Percentiles rank a stretch among this genome's conserved stretches.
These are phyloP conservation scores for Metarhizium rileyi DNA, from an alignment of 2,329 filamentous ascomycete species.

Conservation along the genomic window DNA sequence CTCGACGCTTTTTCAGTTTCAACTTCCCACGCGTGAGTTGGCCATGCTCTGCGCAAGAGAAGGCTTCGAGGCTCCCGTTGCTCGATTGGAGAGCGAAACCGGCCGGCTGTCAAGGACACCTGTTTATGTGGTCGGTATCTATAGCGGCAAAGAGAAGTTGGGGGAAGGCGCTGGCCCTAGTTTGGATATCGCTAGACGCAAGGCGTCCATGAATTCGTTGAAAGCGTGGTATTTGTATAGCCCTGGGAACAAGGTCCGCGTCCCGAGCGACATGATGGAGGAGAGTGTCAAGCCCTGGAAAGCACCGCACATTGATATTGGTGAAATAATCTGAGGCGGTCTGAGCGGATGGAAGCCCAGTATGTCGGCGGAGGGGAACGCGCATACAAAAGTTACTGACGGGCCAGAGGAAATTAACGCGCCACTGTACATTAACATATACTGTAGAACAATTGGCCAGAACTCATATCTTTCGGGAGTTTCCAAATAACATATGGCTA, in stretches of 20 bases:
- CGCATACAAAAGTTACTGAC: neutral
- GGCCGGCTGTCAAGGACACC: constrained; percentile 76
- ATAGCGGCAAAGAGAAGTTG: constrained; percentile 80
- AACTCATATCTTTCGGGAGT: neutral
- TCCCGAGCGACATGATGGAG: constrained; percentile 61
- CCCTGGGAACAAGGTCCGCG: constrained; percentile 52
- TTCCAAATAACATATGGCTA: neutral
- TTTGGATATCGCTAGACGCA: constrained; percentile 64
- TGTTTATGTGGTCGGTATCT: constrained; percentile 91
- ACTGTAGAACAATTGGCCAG: constrained; percentile 25
- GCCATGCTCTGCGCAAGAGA: constrained; percentile 76
- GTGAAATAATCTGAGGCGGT: constrained; percentile 51
- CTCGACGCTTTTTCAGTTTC: constrained; percentile 71
- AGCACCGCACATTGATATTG: constrained; percentile 59
- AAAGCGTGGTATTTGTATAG: constrained; percentile 97
- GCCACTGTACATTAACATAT: constrained; percentile 27
- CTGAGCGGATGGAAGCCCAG: neutral
- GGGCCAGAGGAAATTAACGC: neutral
- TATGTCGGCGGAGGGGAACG: neutral
- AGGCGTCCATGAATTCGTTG: constrained; percentile 75
- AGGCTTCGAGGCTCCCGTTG: constrained; percentile 78
- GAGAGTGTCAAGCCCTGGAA: constrained; percentile 53
- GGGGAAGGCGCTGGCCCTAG: constrained; percentile 80
- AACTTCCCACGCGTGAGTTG: constrained; percentile 74
- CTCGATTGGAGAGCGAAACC: constrained; percentile 82